Evolutionary conservation across 2,329 filamentous ascomycete species (phyloP).

Genomic region (Cladophialophora immunda): DNA sequence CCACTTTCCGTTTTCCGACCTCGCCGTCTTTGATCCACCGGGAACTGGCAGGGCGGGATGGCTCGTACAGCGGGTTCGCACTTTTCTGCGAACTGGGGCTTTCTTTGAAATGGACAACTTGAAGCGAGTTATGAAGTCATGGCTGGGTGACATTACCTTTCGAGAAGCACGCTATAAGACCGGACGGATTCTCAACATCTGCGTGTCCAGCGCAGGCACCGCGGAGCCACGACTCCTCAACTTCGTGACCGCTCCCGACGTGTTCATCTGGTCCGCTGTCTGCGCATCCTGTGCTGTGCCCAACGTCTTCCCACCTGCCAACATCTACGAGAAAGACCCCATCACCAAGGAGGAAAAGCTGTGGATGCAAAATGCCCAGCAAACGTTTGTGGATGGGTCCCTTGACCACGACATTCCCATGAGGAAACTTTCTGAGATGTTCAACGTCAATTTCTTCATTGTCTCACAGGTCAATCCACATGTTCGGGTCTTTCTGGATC

Average conservation of each 20-base stretch:
- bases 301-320: conserved; percentile 76
- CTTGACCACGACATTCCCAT: conserved; percentile 95
- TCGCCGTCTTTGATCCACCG: conserved; percentile 79
- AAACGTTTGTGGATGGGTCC: conserved; percentile 91
- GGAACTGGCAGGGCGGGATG: conserved; percentile 48
- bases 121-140: conserved; percentile 78
- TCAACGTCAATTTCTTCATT: conserved; percentile 98
- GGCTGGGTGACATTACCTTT: conserved; percentile 91
- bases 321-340: conserved; percentile 84
- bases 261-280: conserved; percentile 95
- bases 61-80: conserved; percentile 67
- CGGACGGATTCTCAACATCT: conserved; percentile 89
- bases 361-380: conserved; percentile 78
- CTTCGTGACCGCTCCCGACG: conserved; percentile 91
- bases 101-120: conserved; percentile 87
- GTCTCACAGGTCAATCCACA: conserved; percentile 97
- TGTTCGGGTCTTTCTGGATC: conserved; percentile 83
- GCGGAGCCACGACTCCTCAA: conserved; percentile 91
- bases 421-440: conserved; percentile 89
- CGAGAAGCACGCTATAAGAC: conserved; percentile 97
- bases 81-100: conserved; percentile 68
- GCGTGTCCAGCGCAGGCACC: conserved; percentile 84
- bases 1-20: conserved; percentile 79
- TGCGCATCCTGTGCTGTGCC: conserved; percentile 93
- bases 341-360: conserved; percentile 77